Evolutionary conservation across 164 flowering plant species (phyloP).

Genomic region (Tetrastigma voinierianum): DNA sequence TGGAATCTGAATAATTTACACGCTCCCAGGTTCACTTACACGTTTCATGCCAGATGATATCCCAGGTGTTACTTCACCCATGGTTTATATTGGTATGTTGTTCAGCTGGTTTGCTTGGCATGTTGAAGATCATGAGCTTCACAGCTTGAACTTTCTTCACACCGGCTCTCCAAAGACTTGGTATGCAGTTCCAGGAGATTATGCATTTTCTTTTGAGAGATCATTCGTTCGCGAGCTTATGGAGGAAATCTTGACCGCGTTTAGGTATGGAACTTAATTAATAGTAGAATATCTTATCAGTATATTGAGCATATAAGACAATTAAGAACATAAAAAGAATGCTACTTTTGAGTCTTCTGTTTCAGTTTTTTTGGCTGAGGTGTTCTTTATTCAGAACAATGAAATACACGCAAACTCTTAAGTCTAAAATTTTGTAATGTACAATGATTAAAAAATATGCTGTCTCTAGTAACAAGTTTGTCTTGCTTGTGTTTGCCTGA

Average conservation of each 20-base stretch:
- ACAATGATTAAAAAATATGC: neutral
- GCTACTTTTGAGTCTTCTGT: neutral
- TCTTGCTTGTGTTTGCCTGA: neutral
- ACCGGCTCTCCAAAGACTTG: conserved; percentile 93
- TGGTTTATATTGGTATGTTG: conserved; percentile 96
- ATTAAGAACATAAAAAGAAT: neutral
- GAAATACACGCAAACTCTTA: too few relatives aligned
- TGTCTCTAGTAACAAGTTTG: too few relatives aligned
- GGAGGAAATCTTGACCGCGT: conserved; percentile 75
- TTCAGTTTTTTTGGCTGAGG: neutral
- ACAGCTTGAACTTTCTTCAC: conserved; percentile 95
- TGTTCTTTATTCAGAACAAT: too few relatives aligned
- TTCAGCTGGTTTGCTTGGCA: conserved; percentile 99
- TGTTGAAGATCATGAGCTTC: conserved; percentile 99
- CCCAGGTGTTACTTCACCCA: conserved; percentile 98
- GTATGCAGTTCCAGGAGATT: conserved; percentile 93
- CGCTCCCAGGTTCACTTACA: conserved; percentile 94
- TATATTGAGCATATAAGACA: neutral
- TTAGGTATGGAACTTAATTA: conserved; percentile 54
- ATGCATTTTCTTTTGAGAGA: conserved; percentile 87
- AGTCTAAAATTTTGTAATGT: neutral
- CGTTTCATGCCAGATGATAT: conserved; percentile 98
- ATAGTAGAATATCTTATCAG: neutral
- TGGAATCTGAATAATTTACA: conserved; percentile 97
- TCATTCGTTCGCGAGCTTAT: conserved; percentile 64